These are phyloP conservation scores for Penicillium sp. DNA, from an alignment of 2,329 filamentous ascomycete species.

Conservation along the genomic window DNA sequence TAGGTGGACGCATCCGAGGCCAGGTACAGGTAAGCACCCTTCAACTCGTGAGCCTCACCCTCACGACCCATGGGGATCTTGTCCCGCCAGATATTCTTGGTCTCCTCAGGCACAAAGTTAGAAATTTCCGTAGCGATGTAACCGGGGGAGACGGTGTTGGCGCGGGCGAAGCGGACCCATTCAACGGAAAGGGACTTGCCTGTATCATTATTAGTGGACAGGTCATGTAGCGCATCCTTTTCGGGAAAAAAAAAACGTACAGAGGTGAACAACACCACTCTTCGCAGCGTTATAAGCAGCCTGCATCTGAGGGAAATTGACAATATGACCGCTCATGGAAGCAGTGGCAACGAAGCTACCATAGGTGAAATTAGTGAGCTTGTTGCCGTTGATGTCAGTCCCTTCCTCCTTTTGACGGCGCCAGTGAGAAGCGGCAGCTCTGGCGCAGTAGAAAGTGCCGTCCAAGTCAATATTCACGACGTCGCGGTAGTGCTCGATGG, in stretches of 20 bases:
- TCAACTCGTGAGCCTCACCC: conserved; percentile 74
- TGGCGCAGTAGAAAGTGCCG: conserved; percentile 78
- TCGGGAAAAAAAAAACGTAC: conserved; percentile 50
- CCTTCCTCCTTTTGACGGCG: conserved; percentile 72
- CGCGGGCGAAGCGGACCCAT: conserved; percentile 76
- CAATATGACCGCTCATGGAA: conserved; percentile 78
- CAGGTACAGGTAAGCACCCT: conserved; percentile 82
- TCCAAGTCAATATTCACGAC: conserved; percentile 76
- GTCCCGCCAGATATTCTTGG: conserved; percentile 74
- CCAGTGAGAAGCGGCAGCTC: conserved; percentile 72
- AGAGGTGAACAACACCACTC: conserved; percentile 62
- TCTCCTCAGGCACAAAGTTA: conserved; percentile 67
- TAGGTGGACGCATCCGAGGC: conserved; percentile 83
- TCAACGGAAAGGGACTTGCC: conserved; percentile 75
- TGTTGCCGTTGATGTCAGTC: conserved; percentile 66
- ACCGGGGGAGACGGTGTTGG: conserved; percentile 75
- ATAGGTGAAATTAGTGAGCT: conserved; percentile 64
- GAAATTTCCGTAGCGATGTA: conserved; percentile 78
- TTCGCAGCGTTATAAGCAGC: conserved; percentile 76
- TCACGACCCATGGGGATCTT: conserved; percentile 83
- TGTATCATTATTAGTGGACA: conserved; percentile 37
- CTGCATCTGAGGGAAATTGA: conserved; percentile 78
- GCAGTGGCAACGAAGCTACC: conserved; percentile 80
- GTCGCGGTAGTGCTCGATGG: conserved; percentile 67
- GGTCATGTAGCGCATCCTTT: conserved; percentile 50